These are phyloP conservation scores for Apiospora phragmitis DNA, from an alignment of 2,329 filamentous ascomycete species.

Conservation along the genomic window DNA sequence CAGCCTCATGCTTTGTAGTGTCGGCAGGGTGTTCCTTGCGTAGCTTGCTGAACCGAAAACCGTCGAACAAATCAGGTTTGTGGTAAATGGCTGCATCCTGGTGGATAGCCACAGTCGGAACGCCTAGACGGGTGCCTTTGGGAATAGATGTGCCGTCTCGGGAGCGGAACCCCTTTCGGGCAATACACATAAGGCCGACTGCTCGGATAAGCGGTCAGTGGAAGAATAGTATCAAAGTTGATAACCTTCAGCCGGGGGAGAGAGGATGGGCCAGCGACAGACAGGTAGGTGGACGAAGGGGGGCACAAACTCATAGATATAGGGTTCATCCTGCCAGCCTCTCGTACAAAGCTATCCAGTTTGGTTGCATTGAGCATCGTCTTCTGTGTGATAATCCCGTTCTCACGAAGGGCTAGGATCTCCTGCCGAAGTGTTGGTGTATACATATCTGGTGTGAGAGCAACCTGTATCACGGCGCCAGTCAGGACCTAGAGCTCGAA, in stretches of 20 bases:
- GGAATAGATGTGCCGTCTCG: conserved; percentile 10
- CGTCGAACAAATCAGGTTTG: conserved; percentile 7
- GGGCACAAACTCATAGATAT: conserved; percentile 1
- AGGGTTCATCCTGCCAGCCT: not conserved
- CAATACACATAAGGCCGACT: conserved; percentile 10
- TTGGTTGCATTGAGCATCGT: not conserved
- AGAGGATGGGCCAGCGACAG: accelerated
- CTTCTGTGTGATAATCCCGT: not conserved
- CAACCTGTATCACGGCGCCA: not conserved
- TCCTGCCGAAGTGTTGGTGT: not conserved
- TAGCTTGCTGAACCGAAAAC: conserved; percentile 10
- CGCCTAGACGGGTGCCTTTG: conserved; percentile 7
- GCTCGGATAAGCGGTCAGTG: not conserved
- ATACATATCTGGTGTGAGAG: not conserved
- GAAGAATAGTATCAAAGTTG: not conserved
- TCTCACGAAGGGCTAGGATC: not conserved
- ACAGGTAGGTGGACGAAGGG: not conserved
- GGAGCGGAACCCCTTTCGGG: conserved; percentile 9
- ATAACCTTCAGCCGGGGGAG: not conserved
- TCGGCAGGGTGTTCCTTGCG: not conserved
- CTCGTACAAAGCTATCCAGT: conserved; percentile 7
- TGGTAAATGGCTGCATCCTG: conserved; percentile 6
- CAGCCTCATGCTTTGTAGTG: not conserved
- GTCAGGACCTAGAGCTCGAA: not conserved
- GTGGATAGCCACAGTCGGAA: conserved; percentile 13